Evolutionary conservation across 768 basidiomycete genomes (phyloP), one percentile per base, ranked within the genome.

Genomic region (Suillus tomentosus): DNA sequence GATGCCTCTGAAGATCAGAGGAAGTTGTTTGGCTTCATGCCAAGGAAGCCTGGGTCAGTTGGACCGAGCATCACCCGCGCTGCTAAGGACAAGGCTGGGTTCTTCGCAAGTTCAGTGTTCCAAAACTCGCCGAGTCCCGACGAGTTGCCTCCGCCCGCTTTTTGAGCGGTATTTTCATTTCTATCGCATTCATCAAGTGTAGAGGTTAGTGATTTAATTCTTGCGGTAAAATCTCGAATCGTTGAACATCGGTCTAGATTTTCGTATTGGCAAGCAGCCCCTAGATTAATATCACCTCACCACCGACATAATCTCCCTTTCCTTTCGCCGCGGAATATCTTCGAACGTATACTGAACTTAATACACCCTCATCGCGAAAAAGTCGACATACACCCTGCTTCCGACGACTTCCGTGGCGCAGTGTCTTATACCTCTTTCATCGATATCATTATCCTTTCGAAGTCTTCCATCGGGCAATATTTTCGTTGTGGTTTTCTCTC

Each of bases 51-150:
- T 55, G 67, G 70, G 50, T 76, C 76, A 8, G 64, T 76, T 65
- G 76, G 74, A 54, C 61, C 65, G 31, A 75, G 66, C 39, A 61
- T 66, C 34, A 59, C 68, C 43, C 73, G 72, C 65, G 66, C 64
- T 65, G 68, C 47, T 65, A 72, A 73, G 69, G 72, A 76, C 60
- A 78, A 77, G 65, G 74, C 78, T 36, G 83, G 83, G 9, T 91
- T 85, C 72, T 93, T 90, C 75, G 91, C 91, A 68, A 92, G 90
- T 71, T 92, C 90, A 39, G 80, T 82, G 71, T 93, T 92, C 85
- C 91, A 92, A 82, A 93, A 92, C 80, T 91, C 90, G 64, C 91
- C 91, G 17, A 91, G 88, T 70, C 91, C 91, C 60, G 91, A 92
- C 65, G 90, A 90, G 72, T 78, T 93, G 56, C 91, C 91, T 54